Evolutionary conservation across 805 yeast genomes (phyloP), one percentile per base, ranked within the genome.

Genomic region (Myxozyma kluyveri): DNA sequence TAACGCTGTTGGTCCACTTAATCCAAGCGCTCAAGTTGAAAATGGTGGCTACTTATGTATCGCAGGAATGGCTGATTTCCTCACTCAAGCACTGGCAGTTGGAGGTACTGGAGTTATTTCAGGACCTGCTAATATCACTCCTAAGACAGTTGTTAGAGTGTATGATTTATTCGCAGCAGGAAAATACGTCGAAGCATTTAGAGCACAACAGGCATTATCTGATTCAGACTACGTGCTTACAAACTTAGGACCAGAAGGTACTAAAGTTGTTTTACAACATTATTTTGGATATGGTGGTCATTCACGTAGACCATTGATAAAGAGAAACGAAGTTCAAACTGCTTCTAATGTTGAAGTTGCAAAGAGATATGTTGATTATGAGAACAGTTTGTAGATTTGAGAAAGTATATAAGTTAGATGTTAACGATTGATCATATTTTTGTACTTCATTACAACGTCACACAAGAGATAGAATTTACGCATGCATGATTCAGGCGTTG

Each of bases 11-110:
- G 75, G 62, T 68, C 76, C 78, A 2, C 65, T 72, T 26, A 72
- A 72, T 61, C 69, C 72, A 41, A 68, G 66, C 31, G 44, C 44
- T 9, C n/a, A 5, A 19, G 33, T 27, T 27, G 60, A 61, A 41
- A 59, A 62, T 37, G 71, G 70, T 56, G 69, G 75, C 57, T 79
- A 78, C 67, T 54, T 65, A 21, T 63, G 72, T 37, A 71, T 76
- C 59, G 74, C 80, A 3, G 83, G 83, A n/a, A 67, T 77, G 26
- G 81, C 82, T 27, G 82, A 79, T 61, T 64, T 76, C 39, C 66
- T 79, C 31, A 61, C 75, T 32, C 81, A 82, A 36, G 76, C 74
- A 12, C 67, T 77, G 44, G 50, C 73, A 0, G 73, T 75, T 22
- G 81, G 81, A 19, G 72, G 72, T 51, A 65, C 69, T 44, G 82